Conservation (phyloP, 225 moss, liverwort and hornwort species). For the Anthoceros angustus region DNA sequence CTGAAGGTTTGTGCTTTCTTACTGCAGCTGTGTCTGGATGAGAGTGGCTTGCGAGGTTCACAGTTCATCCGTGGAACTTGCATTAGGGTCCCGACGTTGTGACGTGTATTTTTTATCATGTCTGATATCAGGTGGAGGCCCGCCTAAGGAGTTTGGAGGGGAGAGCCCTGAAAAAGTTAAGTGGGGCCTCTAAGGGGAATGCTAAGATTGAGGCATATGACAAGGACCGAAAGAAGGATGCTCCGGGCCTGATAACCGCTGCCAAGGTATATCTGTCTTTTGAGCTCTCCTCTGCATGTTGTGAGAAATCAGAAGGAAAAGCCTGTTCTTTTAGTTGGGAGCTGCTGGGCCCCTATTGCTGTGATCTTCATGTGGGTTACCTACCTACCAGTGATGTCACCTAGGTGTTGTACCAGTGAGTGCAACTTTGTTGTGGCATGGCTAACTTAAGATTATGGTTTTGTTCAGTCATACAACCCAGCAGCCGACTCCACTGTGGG, state of each 20-base stretch:
- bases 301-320: not conserved
- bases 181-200: conserved; percentile 36
- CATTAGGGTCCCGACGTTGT: not conserved
- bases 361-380: no score
- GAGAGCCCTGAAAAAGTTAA: conserved; percentile 34
- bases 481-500: conserved; percentile 41
- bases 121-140: conserved; percentile 45
- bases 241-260: conserved; percentile 29
- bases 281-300: not conserved
- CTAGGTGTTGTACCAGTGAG: not conserved
- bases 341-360: no score
- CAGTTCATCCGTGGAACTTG: not conserved
- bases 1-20: conserved; percentile 17
- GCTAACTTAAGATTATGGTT: not conserved
- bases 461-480: conserved; percentile 43
- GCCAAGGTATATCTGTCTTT: conserved; percentile 22
- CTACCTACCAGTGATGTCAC: not conserved
- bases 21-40: not conserved
- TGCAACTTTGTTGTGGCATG: not conserved
- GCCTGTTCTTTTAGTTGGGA: not conserved
- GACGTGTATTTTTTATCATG: no score
- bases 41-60: not conserved
- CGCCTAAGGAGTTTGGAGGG: conserved; percentile 75
- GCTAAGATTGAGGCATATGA: conserved; percentile 46
- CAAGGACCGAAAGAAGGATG: conserved; percentile 48